Percentiles rank a stretch among this genome's conserved stretches.
Conservation (phyloP, 2,329 filamentous ascomycete genomes). For the Herpomyces periplanetae region DNA sequence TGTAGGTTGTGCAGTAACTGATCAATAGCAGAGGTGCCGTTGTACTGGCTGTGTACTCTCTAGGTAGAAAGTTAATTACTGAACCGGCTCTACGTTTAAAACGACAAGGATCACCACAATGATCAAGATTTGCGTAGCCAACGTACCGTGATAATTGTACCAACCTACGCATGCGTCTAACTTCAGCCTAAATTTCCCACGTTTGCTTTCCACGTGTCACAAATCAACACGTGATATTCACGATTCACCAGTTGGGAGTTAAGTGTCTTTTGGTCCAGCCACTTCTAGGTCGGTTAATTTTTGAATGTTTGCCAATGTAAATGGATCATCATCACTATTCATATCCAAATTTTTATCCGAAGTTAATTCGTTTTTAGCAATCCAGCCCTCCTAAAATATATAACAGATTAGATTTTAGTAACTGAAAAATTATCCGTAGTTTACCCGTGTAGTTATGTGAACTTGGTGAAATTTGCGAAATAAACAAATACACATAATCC, state of each 20-base stretch:
- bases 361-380: slow-evolving; percentile 48
- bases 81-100: slow-evolving; percentile 73
- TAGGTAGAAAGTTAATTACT: slow-evolving; percentile 35
- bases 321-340: slow-evolving; percentile 14
- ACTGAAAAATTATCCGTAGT: slow-evolving; percentile 3
- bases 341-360: slow-evolving; percentile 30
- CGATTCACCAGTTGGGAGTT: too few species aligned
- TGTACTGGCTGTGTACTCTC: slow-evolving; percentile 40
- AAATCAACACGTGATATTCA: slow-evolving; percentile 3
- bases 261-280: slow-evolving; percentile 46
- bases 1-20: too few species aligned
- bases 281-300: slow-evolving; percentile 71
- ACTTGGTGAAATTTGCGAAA: slow-evolving; percentile 1
- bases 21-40: slow-evolving; percentile 18
- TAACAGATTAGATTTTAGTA: slow-evolving; percentile 3
- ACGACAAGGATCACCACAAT: too few species aligned
- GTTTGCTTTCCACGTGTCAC: slow-evolving; percentile 1
- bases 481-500: slow-evolving; percentile 3
- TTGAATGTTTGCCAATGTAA: slow-evolving; percentile 58
- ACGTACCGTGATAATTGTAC: too few species aligned
- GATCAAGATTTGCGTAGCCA: too few species aligned
- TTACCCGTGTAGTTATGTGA: slow-evolving; percentile 1
- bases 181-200: slow-evolving; percentile 3
- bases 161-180: too few species aligned
- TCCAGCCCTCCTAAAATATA: slow-evolving; percentile 64